A percentile compares a stretch with the other conserved stretches of the same genome.
Conservation (phyloP, 1,284 basidiomycete genomes). For the Puccinia triticina region DNA sequence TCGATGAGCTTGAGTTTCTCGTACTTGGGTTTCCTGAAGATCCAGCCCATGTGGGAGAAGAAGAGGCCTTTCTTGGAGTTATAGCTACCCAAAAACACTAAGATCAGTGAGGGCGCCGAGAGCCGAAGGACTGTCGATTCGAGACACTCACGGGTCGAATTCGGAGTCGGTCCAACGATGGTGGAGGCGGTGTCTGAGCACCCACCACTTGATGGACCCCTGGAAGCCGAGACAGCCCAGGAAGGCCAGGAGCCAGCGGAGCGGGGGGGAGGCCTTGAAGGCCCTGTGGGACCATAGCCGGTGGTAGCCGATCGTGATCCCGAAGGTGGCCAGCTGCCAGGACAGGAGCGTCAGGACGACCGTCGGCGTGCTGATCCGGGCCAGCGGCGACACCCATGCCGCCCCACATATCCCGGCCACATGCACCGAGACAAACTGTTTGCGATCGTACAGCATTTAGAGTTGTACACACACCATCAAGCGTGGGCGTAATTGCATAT, state of each 20-base stretch:
- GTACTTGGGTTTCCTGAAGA: conserved; percentile 75
- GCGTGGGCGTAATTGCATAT: too few species aligned
- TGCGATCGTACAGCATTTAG: too few species aligned
- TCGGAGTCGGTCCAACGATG: conserved; percentile 65
- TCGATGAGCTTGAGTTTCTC: conserved; percentile 70
- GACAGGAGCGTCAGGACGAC: conserved; percentile 13
- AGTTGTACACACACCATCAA: too few species aligned
- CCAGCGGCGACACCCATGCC: conserved; percentile 16
- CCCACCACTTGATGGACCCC: conserved; percentile 63
- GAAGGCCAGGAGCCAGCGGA: conserved; percentile 68
- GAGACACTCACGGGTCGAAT: conserved; percentile 26
- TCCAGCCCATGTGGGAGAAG: conserved; percentile 81
- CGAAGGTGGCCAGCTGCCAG: conserved; percentile 45
- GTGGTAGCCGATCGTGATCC: conserved; percentile 76
- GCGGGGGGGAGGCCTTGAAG: conserved; percentile 67
- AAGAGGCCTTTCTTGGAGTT: conserved; percentile 72
- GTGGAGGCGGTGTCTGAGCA: conserved; percentile 72
- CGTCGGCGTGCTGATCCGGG: not conserved
- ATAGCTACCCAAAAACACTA: conserved; percentile 62
- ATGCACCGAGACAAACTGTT: conserved; percentile 30
- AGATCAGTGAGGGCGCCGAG: too few species aligned
- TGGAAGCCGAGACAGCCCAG: conserved; percentile 74
- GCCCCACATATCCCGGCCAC: conserved; percentile 6
- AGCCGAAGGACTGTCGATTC: too few species aligned
- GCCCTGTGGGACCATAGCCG: conserved; percentile 74